Percentiles rank a stretch among this genome's conserved stretches.
phyloP scores from a whole-genome alignment of 139 green algal genomes.

The Chlorella ohadii region DNA sequence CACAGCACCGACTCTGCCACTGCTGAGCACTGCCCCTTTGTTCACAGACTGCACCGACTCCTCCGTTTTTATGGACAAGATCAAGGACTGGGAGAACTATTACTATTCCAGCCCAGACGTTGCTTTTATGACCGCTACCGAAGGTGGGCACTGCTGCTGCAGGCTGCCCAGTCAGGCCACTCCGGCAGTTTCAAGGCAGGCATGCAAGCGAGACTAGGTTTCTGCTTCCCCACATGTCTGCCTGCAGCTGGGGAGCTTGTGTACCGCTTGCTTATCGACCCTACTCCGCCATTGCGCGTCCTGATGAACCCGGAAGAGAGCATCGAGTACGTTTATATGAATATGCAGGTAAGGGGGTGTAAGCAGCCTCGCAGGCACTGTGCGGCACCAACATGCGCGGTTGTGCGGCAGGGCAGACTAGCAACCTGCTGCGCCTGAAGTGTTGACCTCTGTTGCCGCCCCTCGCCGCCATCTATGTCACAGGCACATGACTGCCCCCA shows the following conservation, averaged over 20 bases:
- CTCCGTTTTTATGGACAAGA: background rate
- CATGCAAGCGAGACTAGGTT: too few relatives aligned
- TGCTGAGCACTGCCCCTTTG: too few relatives aligned
- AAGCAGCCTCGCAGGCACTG: too few relatives aligned
- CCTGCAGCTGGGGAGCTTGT: conserved; percentile 3
- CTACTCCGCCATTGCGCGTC: background rate
- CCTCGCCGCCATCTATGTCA: too few relatives aligned
- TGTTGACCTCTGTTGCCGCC: too few relatives aligned
- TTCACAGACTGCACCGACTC: background rate
- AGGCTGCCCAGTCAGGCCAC: too few relatives aligned
- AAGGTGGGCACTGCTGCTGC: background rate
- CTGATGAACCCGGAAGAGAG: background rate
- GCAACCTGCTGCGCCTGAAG: too few relatives aligned
- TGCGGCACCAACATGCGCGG: too few relatives aligned
- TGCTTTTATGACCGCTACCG: background rate
- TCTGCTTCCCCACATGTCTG: background rate
- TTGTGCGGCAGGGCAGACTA: too few relatives aligned
- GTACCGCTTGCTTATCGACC: background rate
- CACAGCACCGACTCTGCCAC: too few relatives aligned
- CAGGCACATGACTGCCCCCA: background rate
- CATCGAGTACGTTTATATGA: background rate
- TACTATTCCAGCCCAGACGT: background rate
- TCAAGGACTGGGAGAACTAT: background rate
- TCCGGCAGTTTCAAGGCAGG: too few relatives aligned
- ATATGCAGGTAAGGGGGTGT: too few relatives aligned